Percentiles rank a stretch among this genome's conserved stretches.
phyloP scores from a whole-genome alignment of 352 stramenopile genomes.

The Phytophthora pini region DNA sequence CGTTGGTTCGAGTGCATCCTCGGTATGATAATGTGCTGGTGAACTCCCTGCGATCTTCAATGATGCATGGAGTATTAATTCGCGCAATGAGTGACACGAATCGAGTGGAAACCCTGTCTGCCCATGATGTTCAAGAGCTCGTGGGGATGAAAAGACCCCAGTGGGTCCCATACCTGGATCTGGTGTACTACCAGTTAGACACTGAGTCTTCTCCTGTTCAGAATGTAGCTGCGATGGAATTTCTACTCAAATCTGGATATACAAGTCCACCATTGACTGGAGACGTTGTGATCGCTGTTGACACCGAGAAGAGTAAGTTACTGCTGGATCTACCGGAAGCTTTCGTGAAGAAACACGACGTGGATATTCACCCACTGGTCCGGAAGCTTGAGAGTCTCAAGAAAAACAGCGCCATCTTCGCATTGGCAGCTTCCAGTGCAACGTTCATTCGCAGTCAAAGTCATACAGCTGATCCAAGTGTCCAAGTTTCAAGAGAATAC shows the following conservation, averaged over 20 bases:
- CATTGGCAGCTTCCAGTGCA: constrained; percentile 20
- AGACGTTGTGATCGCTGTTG: constrained; percentile 71
- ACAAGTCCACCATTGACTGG: constrained; percentile 34
- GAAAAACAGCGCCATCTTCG: constrained; percentile 49
- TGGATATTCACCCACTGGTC: constrained; percentile 72
- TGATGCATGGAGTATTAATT: constrained; percentile 68
- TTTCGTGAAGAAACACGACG: constrained; percentile 68
- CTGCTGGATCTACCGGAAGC: constrained; percentile 70
- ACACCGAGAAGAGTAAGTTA: constrained; percentile 55
- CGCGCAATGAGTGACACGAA: constrained; percentile 25
- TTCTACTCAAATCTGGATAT: constrained; percentile 48
- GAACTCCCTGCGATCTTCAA: constrained; percentile 63
- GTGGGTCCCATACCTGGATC: constrained; percentile 69
- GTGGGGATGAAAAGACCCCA: constrained; percentile 42
- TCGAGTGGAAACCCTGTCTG: constrained; percentile 52
- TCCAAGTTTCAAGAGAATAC: constrained; percentile 47
- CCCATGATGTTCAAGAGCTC: constrained; percentile 63
- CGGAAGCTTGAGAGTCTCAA: constrained; percentile 68
- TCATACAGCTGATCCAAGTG: constrained; percentile 30
- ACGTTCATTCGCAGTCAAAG: constrained; percentile 27
- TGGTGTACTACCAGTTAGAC: constrained; percentile 65
- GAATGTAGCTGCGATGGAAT: constrained; percentile 55
- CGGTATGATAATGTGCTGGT: constrained; percentile 72
- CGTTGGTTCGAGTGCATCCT: constrained; percentile 49
- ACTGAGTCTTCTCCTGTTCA: constrained; percentile 27